Evolutionary conservation across 2,329 filamentous ascomycete species (phyloP).

Genomic region (Alternaria sp.): DNA sequence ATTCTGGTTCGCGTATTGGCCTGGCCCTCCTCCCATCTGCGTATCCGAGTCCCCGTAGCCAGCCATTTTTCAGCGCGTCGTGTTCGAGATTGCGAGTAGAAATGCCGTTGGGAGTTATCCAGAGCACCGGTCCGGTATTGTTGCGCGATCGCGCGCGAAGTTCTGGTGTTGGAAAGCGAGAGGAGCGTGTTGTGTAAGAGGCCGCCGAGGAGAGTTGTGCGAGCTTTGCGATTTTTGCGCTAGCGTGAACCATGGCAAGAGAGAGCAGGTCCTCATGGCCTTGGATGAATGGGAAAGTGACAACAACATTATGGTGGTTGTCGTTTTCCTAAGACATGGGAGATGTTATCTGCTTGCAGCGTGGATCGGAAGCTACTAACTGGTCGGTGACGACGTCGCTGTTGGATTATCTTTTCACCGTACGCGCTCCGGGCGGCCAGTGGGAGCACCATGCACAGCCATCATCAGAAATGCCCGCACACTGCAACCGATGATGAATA

Average conservation of each 20-base stretch:
- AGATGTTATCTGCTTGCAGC: conserved; percentile 10
- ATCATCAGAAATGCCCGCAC: conserved; percentile 12
- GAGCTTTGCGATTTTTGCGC: conserved; percentile 40
- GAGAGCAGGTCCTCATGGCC: conserved; percentile 11
- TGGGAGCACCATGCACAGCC: conserved; percentile 20
- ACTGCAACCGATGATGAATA: background rate
- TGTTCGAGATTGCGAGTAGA: conserved; percentile 10
- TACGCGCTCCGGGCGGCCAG: conserved; percentile 23
- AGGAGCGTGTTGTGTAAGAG: conserved; percentile 24
- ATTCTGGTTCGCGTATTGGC: conserved; percentile 46
- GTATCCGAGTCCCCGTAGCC: conserved; percentile 43
- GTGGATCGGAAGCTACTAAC: conserved; percentile 14
- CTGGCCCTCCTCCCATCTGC: conserved; percentile 41
- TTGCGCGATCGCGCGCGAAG: conserved; percentile 26
- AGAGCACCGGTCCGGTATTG: conserved; percentile 5
- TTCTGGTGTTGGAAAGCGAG: conserved; percentile 27
- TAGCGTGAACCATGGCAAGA: conserved; percentile 34
- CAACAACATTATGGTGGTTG: conserved; percentile 22
- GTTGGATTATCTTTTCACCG: conserved; percentile 37
- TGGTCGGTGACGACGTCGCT: conserved; percentile 28
- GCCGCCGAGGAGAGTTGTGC: conserved; percentile 39
- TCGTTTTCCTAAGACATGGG: conserved; percentile 2
- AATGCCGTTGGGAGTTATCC: background rate
- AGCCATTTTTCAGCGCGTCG: conserved; percentile 34
- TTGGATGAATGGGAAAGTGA: conserved; percentile 4